phyloP scores from a whole-genome alignment of 176 grass and related monocot species.

The Oryza australiensis region DNA sequence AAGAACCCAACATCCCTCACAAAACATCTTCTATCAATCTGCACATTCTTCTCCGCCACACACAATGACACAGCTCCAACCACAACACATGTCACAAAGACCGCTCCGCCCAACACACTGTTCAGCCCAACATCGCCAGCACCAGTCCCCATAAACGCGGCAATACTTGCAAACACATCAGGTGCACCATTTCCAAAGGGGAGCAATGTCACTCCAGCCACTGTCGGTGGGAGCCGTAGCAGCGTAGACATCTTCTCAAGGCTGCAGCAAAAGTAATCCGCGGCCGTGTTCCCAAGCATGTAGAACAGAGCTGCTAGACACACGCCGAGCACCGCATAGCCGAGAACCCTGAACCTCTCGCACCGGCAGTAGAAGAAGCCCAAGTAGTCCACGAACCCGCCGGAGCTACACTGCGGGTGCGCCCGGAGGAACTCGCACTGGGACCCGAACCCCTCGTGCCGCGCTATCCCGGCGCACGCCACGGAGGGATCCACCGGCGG shows the following conservation, averaged over 20 bases:
- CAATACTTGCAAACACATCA: slow-evolving; percentile 96
- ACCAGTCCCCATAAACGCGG: slow-evolving; percentile 71
- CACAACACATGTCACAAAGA: slow-evolving; percentile 95
- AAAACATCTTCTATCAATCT: slow-evolving; percentile 89
- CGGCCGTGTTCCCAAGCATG: slow-evolving; percentile 89
- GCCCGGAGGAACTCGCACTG: slow-evolving; percentile 86
- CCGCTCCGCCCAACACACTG: slow-evolving; percentile 88
- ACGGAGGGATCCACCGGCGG: slow-evolving; percentile 58
- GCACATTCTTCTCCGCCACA: slow-evolving; percentile 87
- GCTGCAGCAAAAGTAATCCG: slow-evolving; percentile 98
- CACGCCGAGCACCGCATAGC: slow-evolving; percentile 62
- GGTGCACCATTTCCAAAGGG: slow-evolving; percentile 96
- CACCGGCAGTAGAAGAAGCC: slow-evolving; percentile 82
- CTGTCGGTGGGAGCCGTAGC: slow-evolving; percentile 73
- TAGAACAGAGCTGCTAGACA: slow-evolving; percentile 88
- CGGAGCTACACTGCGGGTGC: slow-evolving; percentile 69
- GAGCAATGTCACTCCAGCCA: slow-evolving; percentile 86
- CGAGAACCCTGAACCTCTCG: slow-evolving; percentile 60
- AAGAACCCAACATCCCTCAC: slow-evolving; percentile 92
- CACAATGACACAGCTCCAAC: slow-evolving; percentile 76
- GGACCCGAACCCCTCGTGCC: slow-evolving; percentile 63
- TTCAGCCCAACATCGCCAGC: slow-evolving; percentile 92
- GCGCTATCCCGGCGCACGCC: slow-evolving; percentile 57
- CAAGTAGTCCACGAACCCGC: slow-evolving; percentile 80
- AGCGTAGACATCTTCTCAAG: slow-evolving; percentile 89